These are phyloP conservation scores for Pugionium dolabratum DNA, from an alignment of 345 rosid species.

Conservation along the genomic window DNA sequence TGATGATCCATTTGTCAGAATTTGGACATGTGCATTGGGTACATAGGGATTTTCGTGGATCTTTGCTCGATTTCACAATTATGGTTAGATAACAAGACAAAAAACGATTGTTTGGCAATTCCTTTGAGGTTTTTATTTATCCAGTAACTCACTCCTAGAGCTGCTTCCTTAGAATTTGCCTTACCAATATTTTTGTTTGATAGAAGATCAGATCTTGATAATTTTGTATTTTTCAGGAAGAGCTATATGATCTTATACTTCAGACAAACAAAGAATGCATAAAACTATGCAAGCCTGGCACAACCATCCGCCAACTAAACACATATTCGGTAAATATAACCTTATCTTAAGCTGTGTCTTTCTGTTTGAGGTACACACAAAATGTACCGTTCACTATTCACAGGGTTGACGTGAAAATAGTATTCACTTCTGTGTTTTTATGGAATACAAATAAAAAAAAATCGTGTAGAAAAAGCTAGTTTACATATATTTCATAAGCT, in stretches of 20 bases:
- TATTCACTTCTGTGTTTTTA: neutral
- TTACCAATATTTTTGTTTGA: neutral
- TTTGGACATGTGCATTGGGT: neutral
- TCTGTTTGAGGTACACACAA: slow-evolving; percentile 17
- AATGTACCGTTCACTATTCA: neutral
- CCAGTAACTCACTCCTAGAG: neutral
- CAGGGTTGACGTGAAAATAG: neutral
- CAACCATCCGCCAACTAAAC: slow-evolving; percentile 70
- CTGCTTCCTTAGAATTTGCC: neutral
- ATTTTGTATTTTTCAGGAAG: slow-evolving; percentile 54
- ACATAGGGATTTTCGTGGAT: neutral
- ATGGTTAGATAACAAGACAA: neutral
- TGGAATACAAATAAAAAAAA: neutral
- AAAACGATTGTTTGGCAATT: neutral
- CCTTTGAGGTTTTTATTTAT: neutral
- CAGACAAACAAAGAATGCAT: slow-evolving; percentile 78
- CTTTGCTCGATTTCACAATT: neutral
- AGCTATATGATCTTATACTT: slow-evolving; percentile 81
- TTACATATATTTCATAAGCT: slow-evolving; percentile 8
- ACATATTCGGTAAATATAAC: slow-evolving; percentile 60
- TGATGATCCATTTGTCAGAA: neutral
- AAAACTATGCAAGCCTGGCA: slow-evolving; percentile 80
- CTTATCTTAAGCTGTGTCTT: slow-evolving; percentile 14
- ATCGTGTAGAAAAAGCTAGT: neutral
- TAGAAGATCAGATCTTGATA: slow-evolving; percentile 2